Percentiles rank a stretch among this genome's conserved stretches.
Evolutionary conservation across 2,329 filamentous ascomycete genomes (phyloP).

Genomic region (Lasiodiplodia theobromae): DNA sequence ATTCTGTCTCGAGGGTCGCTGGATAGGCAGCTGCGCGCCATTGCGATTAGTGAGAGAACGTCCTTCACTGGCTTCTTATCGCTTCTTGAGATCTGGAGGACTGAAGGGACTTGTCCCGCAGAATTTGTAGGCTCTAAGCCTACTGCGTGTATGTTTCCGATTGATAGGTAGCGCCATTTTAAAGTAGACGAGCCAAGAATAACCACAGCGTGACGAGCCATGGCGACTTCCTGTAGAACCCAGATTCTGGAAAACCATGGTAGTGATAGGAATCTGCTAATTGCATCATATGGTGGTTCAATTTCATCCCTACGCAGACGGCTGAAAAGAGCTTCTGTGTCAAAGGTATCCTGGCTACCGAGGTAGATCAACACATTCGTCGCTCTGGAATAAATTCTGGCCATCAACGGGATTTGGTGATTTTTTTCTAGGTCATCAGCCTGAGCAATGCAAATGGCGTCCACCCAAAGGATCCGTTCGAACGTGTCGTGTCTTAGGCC

Average conservation of each 20-base stretch:
- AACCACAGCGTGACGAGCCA: neutral
- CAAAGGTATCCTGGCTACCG: rapidly evolving
- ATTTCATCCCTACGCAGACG: too few relatives aligned
- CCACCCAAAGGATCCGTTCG: neutral
- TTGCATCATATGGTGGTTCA: too few relatives aligned
- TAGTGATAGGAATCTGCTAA: neutral
- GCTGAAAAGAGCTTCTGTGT: neutral
- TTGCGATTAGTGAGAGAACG: rapidly evolving
- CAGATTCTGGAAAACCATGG: neutral
- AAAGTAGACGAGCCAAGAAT: neutral
- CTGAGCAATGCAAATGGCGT: neutral
- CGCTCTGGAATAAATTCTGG: neutral
- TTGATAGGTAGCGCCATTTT: neutral
- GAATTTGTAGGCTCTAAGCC: neutral
- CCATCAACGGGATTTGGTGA: neutral
- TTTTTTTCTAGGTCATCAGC: neutral
- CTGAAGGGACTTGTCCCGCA: neutral
- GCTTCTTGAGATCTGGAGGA: neutral
- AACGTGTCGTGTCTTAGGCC: rapidly evolving
- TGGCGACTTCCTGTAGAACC: neutral
- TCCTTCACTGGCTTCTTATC: neutral
- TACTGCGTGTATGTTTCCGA: neutral
- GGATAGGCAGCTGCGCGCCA: neutral
- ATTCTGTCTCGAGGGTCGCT: neutral
- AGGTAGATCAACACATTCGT: neutral